Conservation (phyloP, 2,329 filamentous ascomycete genomes). For the Boeremia lycopersici region DNA sequence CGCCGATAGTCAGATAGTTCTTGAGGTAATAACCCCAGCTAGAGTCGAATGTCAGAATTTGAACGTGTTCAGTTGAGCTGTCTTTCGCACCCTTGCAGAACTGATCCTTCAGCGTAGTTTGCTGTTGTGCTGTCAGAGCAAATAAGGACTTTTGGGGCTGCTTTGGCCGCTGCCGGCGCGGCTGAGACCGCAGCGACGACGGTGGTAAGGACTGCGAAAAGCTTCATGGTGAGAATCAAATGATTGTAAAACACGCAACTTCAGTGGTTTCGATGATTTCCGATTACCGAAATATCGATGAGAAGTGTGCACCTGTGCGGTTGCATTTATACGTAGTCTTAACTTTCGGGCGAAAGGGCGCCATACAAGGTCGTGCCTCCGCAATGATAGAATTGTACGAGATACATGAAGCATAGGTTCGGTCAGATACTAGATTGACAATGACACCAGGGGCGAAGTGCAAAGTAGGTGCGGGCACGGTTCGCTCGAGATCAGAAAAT, state of each 20-base stretch:
- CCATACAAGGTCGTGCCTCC: not conserved
- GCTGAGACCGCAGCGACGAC: not conserved
- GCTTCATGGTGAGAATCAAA: not conserved
- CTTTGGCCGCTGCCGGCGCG: not conserved
- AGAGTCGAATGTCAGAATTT: not conserved
- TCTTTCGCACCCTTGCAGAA: not conserved
- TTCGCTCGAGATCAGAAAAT: not conserved
- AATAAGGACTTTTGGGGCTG: not conserved
- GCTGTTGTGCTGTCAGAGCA: not conserved
- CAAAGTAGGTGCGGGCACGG: not conserved
- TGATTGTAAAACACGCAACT: not conserved
- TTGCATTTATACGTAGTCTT: not conserved
- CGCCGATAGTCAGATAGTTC: not conserved
- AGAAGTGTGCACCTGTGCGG: not conserved
- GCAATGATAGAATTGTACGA: not conserved
- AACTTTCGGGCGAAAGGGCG: not conserved
- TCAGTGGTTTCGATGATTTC: not conserved
- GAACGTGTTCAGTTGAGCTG: not conserved
- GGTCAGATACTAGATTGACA: not conserved
- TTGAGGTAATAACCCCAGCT: not conserved
- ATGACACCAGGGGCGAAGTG: not conserved
- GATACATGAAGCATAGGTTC: not conserved
- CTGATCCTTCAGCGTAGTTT: not conserved
- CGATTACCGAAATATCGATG: not conserved
- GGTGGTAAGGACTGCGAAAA: not conserved